phyloP scores from a whole-genome alignment of 345 rosid genomes.

The Eucalyptus marginata region DNA sequence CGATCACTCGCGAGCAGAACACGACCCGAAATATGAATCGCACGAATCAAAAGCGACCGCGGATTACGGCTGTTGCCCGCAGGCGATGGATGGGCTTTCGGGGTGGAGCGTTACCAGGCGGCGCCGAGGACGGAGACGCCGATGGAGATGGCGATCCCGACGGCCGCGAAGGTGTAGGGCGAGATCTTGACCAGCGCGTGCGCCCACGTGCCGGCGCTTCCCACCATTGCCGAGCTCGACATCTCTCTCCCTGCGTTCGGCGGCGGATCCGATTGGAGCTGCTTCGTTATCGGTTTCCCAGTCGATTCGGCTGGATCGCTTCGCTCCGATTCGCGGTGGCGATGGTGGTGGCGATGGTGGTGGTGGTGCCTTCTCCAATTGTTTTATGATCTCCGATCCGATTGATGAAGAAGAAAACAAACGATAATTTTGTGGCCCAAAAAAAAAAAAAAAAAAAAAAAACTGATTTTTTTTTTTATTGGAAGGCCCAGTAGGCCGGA shows the following conservation, averaged over 20 bases:
- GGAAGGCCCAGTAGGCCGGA: neutral
- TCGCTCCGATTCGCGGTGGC: neutral
- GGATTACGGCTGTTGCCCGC: neutral
- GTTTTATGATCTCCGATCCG: neutral
- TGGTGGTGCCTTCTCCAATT: neutral
- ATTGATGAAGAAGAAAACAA: neutral
- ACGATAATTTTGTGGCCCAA: neutral
- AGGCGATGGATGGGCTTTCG: too few species aligned
- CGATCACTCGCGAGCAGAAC: neutral
- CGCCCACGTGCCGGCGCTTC: constrained; percentile 65
- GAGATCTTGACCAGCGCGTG: constrained; percentile 71
- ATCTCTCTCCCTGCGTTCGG: neutral
- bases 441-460: neutral
- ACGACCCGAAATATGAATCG: neutral
- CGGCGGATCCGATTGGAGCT: neutral
- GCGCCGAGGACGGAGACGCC: constrained; percentile 99
- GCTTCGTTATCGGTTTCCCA: neutral
- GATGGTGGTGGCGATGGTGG: neutral
- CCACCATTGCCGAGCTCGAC: constrained; percentile 23
- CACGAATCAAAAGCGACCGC: neutral
- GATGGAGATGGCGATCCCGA: constrained; percentile 91
- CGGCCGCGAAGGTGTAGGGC: constrained; percentile 89
- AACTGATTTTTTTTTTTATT: neutral
- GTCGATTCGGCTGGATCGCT: neutral
- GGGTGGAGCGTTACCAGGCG: constrained; percentile 48